These are phyloP conservation scores for Mimosa bimucronata DNA, from an alignment of 306 rosid genomes.

Conservation along the genomic window DNA sequence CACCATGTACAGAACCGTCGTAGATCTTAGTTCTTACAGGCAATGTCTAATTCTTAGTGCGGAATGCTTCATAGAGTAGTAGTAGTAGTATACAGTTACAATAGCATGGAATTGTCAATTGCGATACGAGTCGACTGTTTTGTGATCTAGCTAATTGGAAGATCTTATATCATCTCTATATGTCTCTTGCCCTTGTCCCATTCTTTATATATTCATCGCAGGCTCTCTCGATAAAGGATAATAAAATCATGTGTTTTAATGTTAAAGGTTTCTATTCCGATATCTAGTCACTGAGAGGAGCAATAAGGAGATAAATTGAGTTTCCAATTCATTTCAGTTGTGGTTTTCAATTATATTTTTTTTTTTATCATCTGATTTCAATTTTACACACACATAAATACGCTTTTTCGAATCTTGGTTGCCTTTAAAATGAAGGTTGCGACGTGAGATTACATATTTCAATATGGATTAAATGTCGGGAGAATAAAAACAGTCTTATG, in stretches of 20 bases:
- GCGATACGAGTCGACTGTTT: not conserved
- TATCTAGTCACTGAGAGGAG: not conserved
- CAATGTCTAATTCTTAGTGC: conserved; percentile 8
- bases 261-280: not conserved
- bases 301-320: not conserved
- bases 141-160: not conserved
- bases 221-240: too few species aligned
- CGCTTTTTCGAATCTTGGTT: too few species aligned
- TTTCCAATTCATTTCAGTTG: not conserved
- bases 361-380: too few species aligned
- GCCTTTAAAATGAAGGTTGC: too few species aligned
- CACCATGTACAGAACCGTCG: not conserved
- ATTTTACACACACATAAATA: too few species aligned
- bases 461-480: not conserved
- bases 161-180: not conserved
- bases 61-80: conserved; percentile 22
- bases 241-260: not conserved
- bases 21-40: conserved; percentile 4
- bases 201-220: too few species aligned
- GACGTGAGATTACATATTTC: too few species aligned
- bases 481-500: not conserved
- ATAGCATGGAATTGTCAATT: conserved; percentile 16
- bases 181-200: not conserved
- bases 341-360: too few species aligned
- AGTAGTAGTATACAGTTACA: conserved; percentile 5